phyloP scores from a whole-genome alignment of 1,139 yeast genomes.

The Debaryomyces sp. region DNA sequence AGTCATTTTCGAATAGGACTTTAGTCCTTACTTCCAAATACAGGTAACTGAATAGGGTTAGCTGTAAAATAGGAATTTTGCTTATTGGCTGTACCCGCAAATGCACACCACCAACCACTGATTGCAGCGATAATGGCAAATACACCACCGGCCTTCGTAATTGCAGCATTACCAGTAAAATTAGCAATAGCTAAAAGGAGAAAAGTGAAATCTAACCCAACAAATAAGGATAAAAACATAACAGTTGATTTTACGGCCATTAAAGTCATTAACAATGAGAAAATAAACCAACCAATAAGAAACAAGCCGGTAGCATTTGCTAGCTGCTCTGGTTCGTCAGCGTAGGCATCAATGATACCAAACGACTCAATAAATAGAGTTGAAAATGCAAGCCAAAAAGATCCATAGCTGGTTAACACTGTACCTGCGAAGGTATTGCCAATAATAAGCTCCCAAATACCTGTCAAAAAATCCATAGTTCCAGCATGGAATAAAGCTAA shows the following conservation, averaged over 20 bases:
- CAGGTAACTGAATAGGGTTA: conserved; percentile 13
- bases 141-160: conserved; percentile 68
- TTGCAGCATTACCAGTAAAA: conserved; percentile 29
- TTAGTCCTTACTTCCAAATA: conserved; percentile 7
- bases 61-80: conserved; percentile 58
- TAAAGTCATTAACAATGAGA: conserved; percentile 34
- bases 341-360: conserved; percentile 34
- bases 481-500: conserved; percentile 55
- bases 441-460: conserved; percentile 46
- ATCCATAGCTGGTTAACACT: conserved; percentile 37
- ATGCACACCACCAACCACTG: conserved; percentile 78
- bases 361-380: conserved; percentile 32
- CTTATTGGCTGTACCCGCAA: conserved; percentile 69
- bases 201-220: conserved; percentile 35
- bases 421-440: conserved; percentile 43
- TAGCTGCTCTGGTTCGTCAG: conserved; percentile 27
- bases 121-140: conserved; percentile 70
- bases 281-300: conserved; percentile 40
- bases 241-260: conserved; percentile 37
- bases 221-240: conserved; percentile 33
- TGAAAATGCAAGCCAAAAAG: conserved; percentile 43
- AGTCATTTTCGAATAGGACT: background rate
- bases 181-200: conserved; percentile 39
- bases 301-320: conserved; percentile 36
- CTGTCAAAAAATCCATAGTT: conserved; percentile 40